Conservation (phyloP, 2,329 filamentous ascomycete genomes). For the Colletotrichum caudatum region DNA sequence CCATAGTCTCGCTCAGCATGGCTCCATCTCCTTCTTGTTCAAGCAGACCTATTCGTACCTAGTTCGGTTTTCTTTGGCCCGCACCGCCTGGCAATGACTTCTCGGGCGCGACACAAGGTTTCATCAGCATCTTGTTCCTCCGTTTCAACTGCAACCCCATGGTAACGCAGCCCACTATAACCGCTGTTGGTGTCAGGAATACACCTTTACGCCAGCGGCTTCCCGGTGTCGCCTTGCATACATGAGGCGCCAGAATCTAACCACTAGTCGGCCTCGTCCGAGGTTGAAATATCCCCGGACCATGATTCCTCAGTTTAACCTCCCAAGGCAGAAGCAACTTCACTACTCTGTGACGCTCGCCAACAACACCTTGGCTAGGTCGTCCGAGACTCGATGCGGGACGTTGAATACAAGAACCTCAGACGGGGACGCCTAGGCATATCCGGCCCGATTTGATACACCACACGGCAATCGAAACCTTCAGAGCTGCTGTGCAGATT, state of each 20-base stretch:
- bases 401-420: conserved; percentile 8
- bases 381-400: conserved; percentile 22
- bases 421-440: conserved; percentile 8
- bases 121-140: conserved; percentile 22
- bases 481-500: conserved; percentile 1
- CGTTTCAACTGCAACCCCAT: conserved; percentile 31
- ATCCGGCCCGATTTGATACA: conserved; percentile 22
- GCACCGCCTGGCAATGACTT: not conserved
- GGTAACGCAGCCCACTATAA: conserved; percentile 21
- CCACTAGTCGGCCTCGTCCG: conserved; percentile 20
- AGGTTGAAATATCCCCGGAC: conserved; percentile 25
- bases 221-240: conserved; percentile 22
- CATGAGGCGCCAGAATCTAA: conserved; percentile 22
- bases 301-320: conserved; percentile 24
- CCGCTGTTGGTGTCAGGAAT: conserved; percentile 13
- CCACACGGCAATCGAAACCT: conserved; percentile 7
- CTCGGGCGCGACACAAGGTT: not conserved
- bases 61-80: not conserved
- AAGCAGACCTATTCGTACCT: not conserved
- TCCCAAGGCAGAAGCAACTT: conserved; percentile 33
- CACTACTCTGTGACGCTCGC: conserved; percentile 21
- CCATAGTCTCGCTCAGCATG: not conserved
- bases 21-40: not conserved
- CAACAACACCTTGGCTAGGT: conserved; percentile 7
- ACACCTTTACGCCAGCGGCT: conserved; percentile 22